Evolutionary conservation across 1,284 basidiomycete species (phyloP).

Genomic region (Ceratobasidium sp.): DNA sequence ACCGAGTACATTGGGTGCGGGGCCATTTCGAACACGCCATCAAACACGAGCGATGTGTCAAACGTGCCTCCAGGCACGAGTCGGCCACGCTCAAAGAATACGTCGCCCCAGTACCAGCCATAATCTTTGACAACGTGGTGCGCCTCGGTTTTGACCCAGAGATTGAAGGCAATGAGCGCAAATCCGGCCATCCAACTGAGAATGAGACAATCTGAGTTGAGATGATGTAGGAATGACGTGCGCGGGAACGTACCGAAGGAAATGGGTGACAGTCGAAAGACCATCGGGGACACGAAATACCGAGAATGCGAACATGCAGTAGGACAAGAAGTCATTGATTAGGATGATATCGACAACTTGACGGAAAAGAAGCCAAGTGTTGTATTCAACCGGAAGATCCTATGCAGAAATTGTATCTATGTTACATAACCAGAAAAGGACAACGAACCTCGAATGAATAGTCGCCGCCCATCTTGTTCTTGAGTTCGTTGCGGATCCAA

Average conservation of each 20-base stretch:
- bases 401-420: conserved; percentile 46
- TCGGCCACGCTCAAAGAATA: conserved; percentile 86
- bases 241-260: conserved; percentile 66
- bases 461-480: conserved; percentile 92
- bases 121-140: conserved; percentile 95
- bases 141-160: conserved; percentile 98
- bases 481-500: conserved; percentile 89
- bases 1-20: conserved; percentile 96
- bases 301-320: conserved; percentile 94
- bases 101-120: conserved; percentile 98
- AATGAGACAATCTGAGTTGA: conserved; percentile 36
- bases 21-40: conserved; percentile 95
- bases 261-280: conserved; percentile 75
- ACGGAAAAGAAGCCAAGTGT: conserved; percentile 90
- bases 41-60: conserved; percentile 84
- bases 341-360: conserved; percentile 95
- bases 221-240: background rate
- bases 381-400: conserved; percentile 84
- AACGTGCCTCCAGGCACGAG: conserved; percentile 44
- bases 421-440: too few relatives aligned
- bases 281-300: conserved; percentile 84
- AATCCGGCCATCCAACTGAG: conserved; percentile 91
- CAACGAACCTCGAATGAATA: conserved; percentile 86
- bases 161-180: conserved; percentile 89
- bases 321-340: conserved; percentile 95